Evolutionary conservation across 1,284 basidiomycete genomes (phyloP).

Genomic region (Rhodofomes roseus): DNA sequence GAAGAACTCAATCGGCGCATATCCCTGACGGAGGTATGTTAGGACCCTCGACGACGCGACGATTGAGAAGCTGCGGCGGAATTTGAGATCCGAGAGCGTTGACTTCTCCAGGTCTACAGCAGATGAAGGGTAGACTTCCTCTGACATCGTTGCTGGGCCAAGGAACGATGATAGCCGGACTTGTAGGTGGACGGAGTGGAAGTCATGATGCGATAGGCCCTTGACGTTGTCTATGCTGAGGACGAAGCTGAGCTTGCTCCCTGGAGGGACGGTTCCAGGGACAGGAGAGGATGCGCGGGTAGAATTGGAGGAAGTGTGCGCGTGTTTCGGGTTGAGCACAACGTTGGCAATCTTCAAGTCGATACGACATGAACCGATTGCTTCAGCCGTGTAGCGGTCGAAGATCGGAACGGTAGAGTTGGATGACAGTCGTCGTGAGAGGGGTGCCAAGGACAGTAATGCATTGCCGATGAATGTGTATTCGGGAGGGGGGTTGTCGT

Average conservation of each 20-base stretch:
- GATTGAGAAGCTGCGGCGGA: slow-evolving; percentile 78
- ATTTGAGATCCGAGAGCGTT: slow-evolving; percentile 73
- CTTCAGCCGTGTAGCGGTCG: slow-evolving; percentile 89
- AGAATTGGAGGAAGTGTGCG: slow-evolving; percentile 56
- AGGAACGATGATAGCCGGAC: slow-evolving; percentile 79
- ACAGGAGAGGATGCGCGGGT: slow-evolving; percentile 70
- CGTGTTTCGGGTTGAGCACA: slow-evolving; percentile 56
- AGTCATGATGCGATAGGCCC: slow-evolving; percentile 85
- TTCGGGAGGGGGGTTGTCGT: slow-evolving; percentile 78
- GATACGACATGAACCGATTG: slow-evolving; percentile 87
- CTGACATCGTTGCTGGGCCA: slow-evolving; percentile 63
- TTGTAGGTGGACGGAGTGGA: slow-evolving; percentile 81
- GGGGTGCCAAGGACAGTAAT: slow-evolving; percentile 76
- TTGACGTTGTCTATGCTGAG: slow-evolving; percentile 83
- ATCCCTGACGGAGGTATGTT: slow-evolving; percentile 67
- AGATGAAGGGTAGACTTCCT: slow-evolving; percentile 80
- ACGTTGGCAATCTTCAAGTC: slow-evolving; percentile 78
- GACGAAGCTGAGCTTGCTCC: slow-evolving; percentile 79
- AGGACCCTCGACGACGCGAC: slow-evolving; percentile 72
- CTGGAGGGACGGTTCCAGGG: slow-evolving; percentile 58
- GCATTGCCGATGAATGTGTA: slow-evolving; percentile 93
- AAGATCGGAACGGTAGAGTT: slow-evolving; percentile 80
- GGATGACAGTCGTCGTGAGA: slow-evolving; percentile 77
- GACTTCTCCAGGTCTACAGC: slow-evolving; percentile 72
- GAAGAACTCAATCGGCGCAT: slow-evolving; percentile 87